Evolutionary conservation across 1,284 basidiomycete species (phyloP).

Genomic region (Cerioporus squamosus): DNA sequence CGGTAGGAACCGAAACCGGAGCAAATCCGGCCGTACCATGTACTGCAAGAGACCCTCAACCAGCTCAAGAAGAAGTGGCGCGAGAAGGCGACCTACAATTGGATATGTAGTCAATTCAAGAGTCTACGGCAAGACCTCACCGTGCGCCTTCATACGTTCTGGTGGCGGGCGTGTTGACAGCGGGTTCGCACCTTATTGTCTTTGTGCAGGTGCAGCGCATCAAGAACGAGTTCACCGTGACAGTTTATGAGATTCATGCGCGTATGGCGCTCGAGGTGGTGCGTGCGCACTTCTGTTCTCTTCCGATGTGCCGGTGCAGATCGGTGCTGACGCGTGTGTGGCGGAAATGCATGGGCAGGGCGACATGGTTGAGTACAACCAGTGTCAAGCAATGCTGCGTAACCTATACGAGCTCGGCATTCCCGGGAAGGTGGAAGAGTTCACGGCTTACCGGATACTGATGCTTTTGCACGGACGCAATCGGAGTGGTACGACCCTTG

Average conservation of each 20-base stretch:
- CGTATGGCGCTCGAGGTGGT: constrained; percentile 96
- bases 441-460: constrained; percentile 96
- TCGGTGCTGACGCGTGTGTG: constrained; percentile 4
- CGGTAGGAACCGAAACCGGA: constrained; percentile 91
- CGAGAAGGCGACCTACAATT: constrained; percentile 84
- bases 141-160: constrained; percentile 54
- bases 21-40: constrained; percentile 87
- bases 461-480: constrained; percentile 96
- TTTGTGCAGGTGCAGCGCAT: constrained; percentile 91
- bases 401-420: constrained; percentile 93
- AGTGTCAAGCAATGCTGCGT: constrained; percentile 93
- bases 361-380: constrained; percentile 99
- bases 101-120: constrained; percentile 99
- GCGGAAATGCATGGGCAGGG: constrained; percentile 51
- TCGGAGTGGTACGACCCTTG: constrained; percentile 73
- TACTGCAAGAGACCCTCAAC: constrained; percentile 85
- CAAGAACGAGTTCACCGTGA: constrained; percentile 97
- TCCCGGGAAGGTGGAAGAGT: constrained; percentile 91
- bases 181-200: constrained; percentile 24
- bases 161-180: constrained; percentile 20
- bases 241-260: constrained; percentile 98
- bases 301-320: constrained; percentile 12
- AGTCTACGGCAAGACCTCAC: constrained; percentile 97
- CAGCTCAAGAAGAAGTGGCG: constrained; percentile 92
- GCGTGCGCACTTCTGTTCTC: constrained; percentile 35